Percentiles rank a stretch among this genome's conserved stretches.
These are phyloP conservation scores for Phytopythium kandeliae DNA, from an alignment of 352 stramenopile species.

Conservation along the genomic window DNA sequence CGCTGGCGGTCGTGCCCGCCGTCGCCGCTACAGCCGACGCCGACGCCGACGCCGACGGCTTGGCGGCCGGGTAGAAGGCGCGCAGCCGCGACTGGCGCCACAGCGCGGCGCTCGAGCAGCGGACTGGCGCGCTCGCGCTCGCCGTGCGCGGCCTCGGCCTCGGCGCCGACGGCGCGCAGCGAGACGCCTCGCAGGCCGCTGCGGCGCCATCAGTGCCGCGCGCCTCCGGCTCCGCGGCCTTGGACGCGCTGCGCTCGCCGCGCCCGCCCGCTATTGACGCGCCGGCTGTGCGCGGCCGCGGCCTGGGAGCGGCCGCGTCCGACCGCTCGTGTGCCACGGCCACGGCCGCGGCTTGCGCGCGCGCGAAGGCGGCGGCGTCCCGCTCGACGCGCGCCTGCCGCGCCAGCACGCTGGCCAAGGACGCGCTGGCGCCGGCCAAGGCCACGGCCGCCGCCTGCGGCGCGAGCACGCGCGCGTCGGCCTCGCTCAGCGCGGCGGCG, in stretches of 20 bases:
- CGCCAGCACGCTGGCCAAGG: constrained; percentile 4
- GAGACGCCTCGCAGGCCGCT: no score
- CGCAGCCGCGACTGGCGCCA: constrained; percentile 2
- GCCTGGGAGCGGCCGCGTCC: not conserved
- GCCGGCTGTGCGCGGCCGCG: not conserved
- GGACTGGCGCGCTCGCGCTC: not conserved
- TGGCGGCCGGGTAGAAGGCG: not conserved
- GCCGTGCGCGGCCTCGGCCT: not conserved
- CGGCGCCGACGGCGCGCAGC: not conserved
- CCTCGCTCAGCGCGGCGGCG: not conserved
- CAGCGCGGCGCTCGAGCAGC: constrained; percentile 7
- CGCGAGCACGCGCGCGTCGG: not conserved
- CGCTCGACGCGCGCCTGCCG: constrained; percentile 1
- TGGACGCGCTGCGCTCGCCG: not conserved
- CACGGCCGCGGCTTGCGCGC: not conserved
- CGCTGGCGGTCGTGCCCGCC: not conserved
- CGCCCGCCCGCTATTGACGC: not conserved
- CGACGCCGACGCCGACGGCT: no score
- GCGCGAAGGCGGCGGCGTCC: not conserved
- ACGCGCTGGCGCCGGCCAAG: not conserved
- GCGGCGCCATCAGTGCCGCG: no score
- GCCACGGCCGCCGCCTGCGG: not conserved
- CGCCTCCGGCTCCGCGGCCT: no score
- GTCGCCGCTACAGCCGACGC: no score
- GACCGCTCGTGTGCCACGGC: no score